A percentile compares a stretch with the other conserved stretches of the same genome.
phyloP scores from a whole-genome alignment of 306 rosid genomes.

The Cucurbita ficifolia region DNA sequence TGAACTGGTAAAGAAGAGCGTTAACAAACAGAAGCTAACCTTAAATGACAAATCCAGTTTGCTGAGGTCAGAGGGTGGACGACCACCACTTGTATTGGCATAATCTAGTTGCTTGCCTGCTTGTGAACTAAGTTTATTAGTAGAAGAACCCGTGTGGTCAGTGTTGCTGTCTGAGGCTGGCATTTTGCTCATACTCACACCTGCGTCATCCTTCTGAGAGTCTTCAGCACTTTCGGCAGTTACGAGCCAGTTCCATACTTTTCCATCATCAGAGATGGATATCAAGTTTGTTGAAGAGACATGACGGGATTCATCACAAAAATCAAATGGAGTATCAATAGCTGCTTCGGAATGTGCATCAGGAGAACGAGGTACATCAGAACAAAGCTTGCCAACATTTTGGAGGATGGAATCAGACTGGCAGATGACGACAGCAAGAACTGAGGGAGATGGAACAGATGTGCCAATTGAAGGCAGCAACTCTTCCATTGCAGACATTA shows the following conservation, averaged over 20 bases:
- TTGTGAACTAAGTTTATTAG: slow-evolving; percentile 25
- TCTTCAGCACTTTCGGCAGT: slow-evolving; percentile 57
- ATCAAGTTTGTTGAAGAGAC: slow-evolving; percentile 64
- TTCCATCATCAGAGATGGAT: slow-evolving; percentile 93
- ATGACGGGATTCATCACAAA: slow-evolving; percentile 32
- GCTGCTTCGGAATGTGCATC: slow-evolving; percentile 38
- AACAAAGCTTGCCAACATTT: slow-evolving; percentile 43
- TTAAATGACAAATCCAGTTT: slow-evolving; percentile 44
- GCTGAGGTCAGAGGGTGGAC: slow-evolving; percentile 23
- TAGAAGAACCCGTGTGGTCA: slow-evolving; percentile 21
- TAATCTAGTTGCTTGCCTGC: slow-evolving; percentile 24
- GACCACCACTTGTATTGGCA: slow-evolving; percentile 20
- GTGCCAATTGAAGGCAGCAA: slow-evolving; percentile 88
- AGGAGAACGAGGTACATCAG: slow-evolving; percentile 52
- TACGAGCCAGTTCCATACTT: slow-evolving; percentile 90
- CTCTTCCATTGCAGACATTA: slow-evolving; percentile 80
- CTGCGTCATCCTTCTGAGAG: slow-evolving; percentile 29
- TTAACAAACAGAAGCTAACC: slow-evolving; percentile 20
- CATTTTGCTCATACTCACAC: slow-evolving; percentile 22
- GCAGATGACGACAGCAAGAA: slow-evolving; percentile 56
- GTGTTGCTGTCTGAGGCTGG: slow-evolving; percentile 23
- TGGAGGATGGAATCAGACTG: slow-evolving; percentile 68
- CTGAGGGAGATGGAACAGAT: slow-evolving; percentile 74
- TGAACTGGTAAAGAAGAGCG: too few relatives aligned
- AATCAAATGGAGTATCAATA: slow-evolving; percentile 80